Base-by-base conservation (phyloP, 148 eudicot genomes). In the Hydrangea macrophylla region DNA sequence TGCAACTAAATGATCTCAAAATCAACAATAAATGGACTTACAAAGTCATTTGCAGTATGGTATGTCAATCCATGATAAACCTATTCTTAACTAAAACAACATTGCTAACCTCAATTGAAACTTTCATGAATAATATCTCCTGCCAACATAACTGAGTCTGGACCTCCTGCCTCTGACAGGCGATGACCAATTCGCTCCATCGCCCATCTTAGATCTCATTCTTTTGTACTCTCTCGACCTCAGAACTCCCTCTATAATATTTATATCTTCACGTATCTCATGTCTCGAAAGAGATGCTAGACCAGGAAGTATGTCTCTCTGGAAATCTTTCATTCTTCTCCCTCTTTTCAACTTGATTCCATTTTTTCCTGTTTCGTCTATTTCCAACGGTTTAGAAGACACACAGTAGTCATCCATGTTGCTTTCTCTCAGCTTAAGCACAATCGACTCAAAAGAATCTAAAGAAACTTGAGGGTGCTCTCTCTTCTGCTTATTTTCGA, bases 221-320 rank as follows among this genome's bases (percentile, higher is more conserved):
- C 67, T 82, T 58, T 75, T 87, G 73, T 85, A 83, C 40, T 90
- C 88, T 35, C 82, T 72, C 0, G 90, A 87, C 64, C 80, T 76
- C 71, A 85, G 70, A 7, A 74, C 90, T 13, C 85, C 79, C 28
- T 87, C 80, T 80, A 90, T 73, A 24, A 82, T 73, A 61, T 63
- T 77, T n/a, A 87, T 50, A 77, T 90, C 96, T 79, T 90, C 90
- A 25, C 68, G 62, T 13, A 90, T 85, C 66, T 90, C 96, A 7
- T 80, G 80, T 62, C 80, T 75, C 5, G 88, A 74, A 65, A 90
- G 84, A 11, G 85, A 70, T 23, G 90, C 74, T 60, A 87, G 62
- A 27, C 78, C 32, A 0, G 92, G 88, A 27, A 90, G 79, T 75
- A 90, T 75, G 54, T 87, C 96, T 70, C 72, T 90, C 72, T 76